Percentiles rank a stretch among this genome's conserved stretches.
Conservation (phyloP, 148 eudicot species). For the Rhododendron griersonianum region DNA sequence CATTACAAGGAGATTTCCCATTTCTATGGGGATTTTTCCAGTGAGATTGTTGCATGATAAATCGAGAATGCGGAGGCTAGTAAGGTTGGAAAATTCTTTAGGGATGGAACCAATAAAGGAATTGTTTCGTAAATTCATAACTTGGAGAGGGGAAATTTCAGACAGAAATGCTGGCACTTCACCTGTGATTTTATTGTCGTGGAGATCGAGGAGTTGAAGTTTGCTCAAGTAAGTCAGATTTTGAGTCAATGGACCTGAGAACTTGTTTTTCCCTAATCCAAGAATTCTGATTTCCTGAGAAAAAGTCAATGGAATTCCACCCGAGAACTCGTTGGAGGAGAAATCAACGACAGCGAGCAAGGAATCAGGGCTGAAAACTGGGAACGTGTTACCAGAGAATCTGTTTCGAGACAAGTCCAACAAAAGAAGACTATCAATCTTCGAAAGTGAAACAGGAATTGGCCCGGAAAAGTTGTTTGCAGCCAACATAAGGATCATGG, state of each 20-base stretch:
- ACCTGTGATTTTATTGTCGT: slow-evolving; percentile 39
- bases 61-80: slow-evolving; percentile 45
- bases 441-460: slow-evolving; percentile 34
- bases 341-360: slow-evolving; percentile 46
- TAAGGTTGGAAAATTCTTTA: slow-evolving; percentile 28
- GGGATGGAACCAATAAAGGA: slow-evolving; percentile 39
- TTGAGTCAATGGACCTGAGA: slow-evolving; percentile 39
- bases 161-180: slow-evolving; percentile 31
- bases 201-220: slow-evolving; percentile 50
- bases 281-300: slow-evolving; percentile 27
- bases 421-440: slow-evolving; percentile 34
- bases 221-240: slow-evolving; percentile 25
- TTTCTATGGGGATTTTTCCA: slow-evolving; percentile 25
- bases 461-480: slow-evolving; percentile 43
- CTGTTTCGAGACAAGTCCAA: slow-evolving; percentile 49
- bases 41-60: slow-evolving; percentile 37
- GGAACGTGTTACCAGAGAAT: slow-evolving; percentile 40
- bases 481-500: slow-evolving; percentile 48
- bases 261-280: slow-evolving; percentile 35
- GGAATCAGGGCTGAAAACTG: slow-evolving; percentile 30
- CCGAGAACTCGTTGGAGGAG: slow-evolving; percentile 36
- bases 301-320: slow-evolving; percentile 37
- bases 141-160: slow-evolving; percentile 30
- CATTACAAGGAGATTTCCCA: slow-evolving; percentile 45
- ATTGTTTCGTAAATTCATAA: slow-evolving; percentile 43